Conservation (phyloP, 2,329 filamentous ascomycete genomes). For the Cordyceps fumosorosea region DNA sequence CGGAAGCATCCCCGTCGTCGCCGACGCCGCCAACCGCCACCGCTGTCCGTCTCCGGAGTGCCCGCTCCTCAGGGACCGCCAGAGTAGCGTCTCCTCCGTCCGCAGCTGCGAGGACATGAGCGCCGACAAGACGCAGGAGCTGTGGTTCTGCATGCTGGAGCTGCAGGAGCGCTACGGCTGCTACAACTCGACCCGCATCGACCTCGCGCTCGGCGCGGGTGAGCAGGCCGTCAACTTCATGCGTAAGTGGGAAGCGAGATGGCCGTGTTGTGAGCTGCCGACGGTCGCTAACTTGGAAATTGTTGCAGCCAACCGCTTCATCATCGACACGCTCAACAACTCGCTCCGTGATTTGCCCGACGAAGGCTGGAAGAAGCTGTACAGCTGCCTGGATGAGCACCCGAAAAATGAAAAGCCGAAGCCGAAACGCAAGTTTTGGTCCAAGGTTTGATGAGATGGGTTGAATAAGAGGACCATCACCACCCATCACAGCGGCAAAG, state of each 20-base stretch:
- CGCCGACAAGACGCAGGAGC: slow-evolving; percentile 32
- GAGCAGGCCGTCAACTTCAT: slow-evolving; percentile 34
- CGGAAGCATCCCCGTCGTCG: not conserved
- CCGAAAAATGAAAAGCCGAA: slow-evolving; percentile 15
- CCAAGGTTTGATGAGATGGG: slow-evolving; percentile 7
- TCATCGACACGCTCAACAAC: slow-evolving; percentile 34
- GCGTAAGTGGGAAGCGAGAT: slow-evolving; percentile 26
- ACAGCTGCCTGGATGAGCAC: slow-evolving; percentile 23
- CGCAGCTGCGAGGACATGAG: slow-evolving; percentile 28
- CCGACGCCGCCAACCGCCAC: not conserved
- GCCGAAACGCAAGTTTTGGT: slow-evolving; percentile 25
- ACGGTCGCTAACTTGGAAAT: not conserved
- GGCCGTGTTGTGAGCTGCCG: too few species aligned
- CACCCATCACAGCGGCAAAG: not conserved
- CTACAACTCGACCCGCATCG: slow-evolving; percentile 43
- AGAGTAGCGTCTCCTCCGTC: slow-evolving; percentile 18
- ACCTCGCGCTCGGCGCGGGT: slow-evolving; percentile 37
- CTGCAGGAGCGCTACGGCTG: slow-evolving; percentile 41
- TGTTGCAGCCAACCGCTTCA: slow-evolving; percentile 30
- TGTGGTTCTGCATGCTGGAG: slow-evolving; percentile 44
- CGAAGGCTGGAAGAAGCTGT: slow-evolving; percentile 29
- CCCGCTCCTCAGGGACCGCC: slow-evolving; percentile 8
- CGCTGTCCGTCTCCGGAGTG: slow-evolving; percentile 10
- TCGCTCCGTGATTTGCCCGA: slow-evolving; percentile 30
- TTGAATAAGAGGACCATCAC: not conserved